These are phyloP conservation scores for Colletotrichum chrysophilum DNA, from an alignment of 2,329 filamentous ascomycete genomes.

Conservation along the genomic window DNA sequence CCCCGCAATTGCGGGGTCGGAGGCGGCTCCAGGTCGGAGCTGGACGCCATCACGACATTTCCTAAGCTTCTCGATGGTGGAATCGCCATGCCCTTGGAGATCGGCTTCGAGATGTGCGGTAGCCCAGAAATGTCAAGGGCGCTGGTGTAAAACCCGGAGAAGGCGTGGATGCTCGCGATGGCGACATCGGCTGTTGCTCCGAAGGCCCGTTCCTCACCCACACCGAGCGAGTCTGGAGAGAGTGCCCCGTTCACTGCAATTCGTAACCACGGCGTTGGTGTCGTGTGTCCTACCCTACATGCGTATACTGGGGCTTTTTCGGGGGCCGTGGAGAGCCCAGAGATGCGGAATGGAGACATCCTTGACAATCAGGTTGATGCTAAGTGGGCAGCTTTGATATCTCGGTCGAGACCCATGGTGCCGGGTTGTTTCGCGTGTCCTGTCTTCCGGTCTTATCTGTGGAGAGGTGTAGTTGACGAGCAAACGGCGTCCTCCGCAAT, in stretches of 20 bases:
- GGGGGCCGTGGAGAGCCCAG: neutral
- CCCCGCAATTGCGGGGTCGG: slow-evolving; percentile 19
- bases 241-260: neutral
- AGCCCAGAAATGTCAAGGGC: neutral
- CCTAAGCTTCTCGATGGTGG: neutral
- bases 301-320: neutral
- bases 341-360: neutral
- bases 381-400: neutral
- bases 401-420: neutral
- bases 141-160: neutral
- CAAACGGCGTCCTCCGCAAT: slow-evolving; percentile 6
- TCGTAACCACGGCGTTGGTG: neutral
- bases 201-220: neutral
- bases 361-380: neutral
- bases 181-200: neutral
- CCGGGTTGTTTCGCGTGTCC: neutral
- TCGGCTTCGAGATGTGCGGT: neutral
- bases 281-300: slow-evolving; percentile 8
- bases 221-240: neutral
- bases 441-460: slow-evolving; percentile 1
- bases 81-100: neutral
- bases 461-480: slow-evolving; percentile 6
- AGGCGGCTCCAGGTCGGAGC: slow-evolving; percentile 6
- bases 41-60: slow-evolving; percentile 12
- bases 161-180: neutral